A percentile compares a stretch with the other conserved stretches of the same genome.
Evolutionary conservation across 140 eudicot genomes (phyloP).

Genomic region (Senecio squalidus): DNA sequence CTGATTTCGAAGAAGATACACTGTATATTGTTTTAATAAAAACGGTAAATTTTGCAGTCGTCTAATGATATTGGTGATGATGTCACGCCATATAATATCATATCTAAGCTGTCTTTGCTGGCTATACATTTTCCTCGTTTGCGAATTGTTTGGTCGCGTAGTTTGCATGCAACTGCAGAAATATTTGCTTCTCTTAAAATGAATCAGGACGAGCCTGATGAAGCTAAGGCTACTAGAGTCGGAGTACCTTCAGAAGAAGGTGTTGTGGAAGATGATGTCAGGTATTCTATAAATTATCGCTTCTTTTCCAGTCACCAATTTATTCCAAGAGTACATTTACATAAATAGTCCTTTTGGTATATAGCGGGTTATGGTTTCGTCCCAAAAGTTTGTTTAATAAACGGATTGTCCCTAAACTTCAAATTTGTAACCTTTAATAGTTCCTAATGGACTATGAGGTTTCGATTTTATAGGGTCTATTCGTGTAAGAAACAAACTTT

Average conservation of each 20-base stretch:
- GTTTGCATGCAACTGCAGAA: constrained; percentile 96
- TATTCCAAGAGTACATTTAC: no score
- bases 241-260: constrained; percentile 99
- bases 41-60: constrained; percentile 50
- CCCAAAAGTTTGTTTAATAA: no score
- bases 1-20: not conserved
- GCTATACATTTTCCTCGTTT: constrained; percentile 89
- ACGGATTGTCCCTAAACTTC: no score
- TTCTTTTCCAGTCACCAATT: not conserved
- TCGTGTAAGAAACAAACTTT: no score
- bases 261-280: constrained; percentile 70
- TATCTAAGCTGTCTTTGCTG: constrained; percentile 78
- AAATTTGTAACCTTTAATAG: no score
- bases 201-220: constrained; percentile 97
- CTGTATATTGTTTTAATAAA: not conserved
- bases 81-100: constrained; percentile 70
- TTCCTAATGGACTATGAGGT: no score
- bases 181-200: constrained; percentile 78
- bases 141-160: constrained; percentile 95
- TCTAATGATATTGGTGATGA: constrained; percentile 82
- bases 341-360: no score
- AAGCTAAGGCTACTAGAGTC: constrained; percentile 85
- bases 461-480: no score
- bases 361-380: no score
- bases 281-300: constrained; percentile 30